Evolutionary conservation across 1,139 yeast genomes (phyloP).

Genomic region (Kodamaea ohmeri): DNA sequence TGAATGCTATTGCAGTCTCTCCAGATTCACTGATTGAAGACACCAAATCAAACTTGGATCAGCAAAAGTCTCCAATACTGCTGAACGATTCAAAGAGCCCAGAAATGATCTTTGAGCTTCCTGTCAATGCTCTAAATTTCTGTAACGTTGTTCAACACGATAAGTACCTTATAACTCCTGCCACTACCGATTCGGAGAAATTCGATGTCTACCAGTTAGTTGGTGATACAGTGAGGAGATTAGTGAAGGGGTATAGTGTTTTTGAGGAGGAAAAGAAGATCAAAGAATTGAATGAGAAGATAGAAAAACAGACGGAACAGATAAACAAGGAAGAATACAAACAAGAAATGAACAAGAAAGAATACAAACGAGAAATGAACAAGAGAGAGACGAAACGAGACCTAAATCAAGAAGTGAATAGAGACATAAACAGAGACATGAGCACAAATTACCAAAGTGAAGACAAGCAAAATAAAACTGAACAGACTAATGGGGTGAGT

Average conservation of each 20-base stretch:
- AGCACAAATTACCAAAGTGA: too few relatives aligned
- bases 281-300: background rate
- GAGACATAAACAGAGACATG: too few relatives aligned
- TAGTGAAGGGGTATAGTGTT: constrained; percentile 28
- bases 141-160: constrained; percentile 43
- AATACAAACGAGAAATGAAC: background rate
- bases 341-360: background rate
- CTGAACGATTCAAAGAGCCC: background rate
- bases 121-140: constrained; percentile 57
- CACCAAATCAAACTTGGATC: too few relatives aligned
- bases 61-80: background rate
- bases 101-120: constrained; percentile 31
- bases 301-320: background rate
- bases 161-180: constrained; percentile 46
- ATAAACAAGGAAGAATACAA: background rate
- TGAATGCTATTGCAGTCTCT: too few relatives aligned
- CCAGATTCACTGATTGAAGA: too few relatives aligned
- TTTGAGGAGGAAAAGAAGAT: constrained; percentile 12
- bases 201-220: constrained; percentile 49
- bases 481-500: too few relatives aligned
- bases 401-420: too few relatives aligned
- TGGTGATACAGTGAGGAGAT: constrained; percentile 23
- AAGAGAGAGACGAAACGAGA: background rate
- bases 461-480: background rate
- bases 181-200: constrained; percentile 50